Percentiles rank a stretch among this genome's conserved stretches.
These are phyloP conservation scores for Ophiostoma perfectum DNA, from an alignment of 2,329 filamentous ascomycete genomes.

Conservation along the genomic window DNA sequence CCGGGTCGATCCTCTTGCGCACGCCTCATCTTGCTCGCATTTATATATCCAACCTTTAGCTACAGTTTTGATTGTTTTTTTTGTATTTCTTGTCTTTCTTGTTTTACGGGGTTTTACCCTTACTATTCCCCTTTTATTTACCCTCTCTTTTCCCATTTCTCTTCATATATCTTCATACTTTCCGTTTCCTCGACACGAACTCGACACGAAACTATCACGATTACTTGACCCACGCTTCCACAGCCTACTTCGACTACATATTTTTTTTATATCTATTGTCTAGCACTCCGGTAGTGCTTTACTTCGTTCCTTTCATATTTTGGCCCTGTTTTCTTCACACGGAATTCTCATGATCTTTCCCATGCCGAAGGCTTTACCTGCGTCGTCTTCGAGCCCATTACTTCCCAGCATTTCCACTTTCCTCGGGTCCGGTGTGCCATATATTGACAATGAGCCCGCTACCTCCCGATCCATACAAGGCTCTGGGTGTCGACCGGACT, in stretches of 20 bases:
- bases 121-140: neutral
- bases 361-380: neutral
- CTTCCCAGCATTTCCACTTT: too few relatives aligned
- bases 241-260: neutral
- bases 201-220: neutral
- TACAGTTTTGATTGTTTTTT: neutral
- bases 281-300: slow-evolving; percentile 8
- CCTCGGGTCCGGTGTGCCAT: too few relatives aligned
- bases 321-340: neutral
- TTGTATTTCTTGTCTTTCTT: neutral
- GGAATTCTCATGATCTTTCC: neutral
- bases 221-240: neutral
- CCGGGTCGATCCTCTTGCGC: neutral
- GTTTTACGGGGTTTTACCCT: neutral
- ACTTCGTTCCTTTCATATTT: neutral
- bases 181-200: neutral
- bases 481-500: slow-evolving; percentile 67
- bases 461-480: slow-evolving; percentile 70
- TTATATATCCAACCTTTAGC: neutral
- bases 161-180: neutral
- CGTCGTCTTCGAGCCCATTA: neutral
- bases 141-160: neutral
- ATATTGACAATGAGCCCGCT: slow-evolving; percentile 1
- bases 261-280: neutral
- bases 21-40: neutral